Evolutionary conservation across 805 yeast species (phyloP).

Genomic region (Cyberlindnera xylosilytica): DNA sequence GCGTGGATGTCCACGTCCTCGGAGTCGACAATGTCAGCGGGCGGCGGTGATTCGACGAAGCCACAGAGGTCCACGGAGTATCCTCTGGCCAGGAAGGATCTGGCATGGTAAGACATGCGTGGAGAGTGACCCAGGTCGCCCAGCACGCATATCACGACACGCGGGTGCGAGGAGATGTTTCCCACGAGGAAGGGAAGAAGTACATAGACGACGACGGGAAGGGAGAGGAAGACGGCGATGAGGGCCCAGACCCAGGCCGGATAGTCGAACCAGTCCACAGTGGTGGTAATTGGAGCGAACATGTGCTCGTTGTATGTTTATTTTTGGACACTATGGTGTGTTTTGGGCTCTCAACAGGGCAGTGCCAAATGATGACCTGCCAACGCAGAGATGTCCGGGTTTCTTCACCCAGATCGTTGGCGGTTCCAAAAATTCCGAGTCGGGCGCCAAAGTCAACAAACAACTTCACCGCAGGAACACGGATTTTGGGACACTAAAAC

Average conservation of each 20-base stretch:
- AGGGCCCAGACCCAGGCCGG: conserved; percentile 43
- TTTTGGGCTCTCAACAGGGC: too few relatives aligned
- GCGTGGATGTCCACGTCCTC: conserved; percentile 49
- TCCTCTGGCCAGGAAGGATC: conserved; percentile 64
- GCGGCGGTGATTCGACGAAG: conserved; percentile 58
- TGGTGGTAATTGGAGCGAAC: background rate
- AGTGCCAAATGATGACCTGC: too few relatives aligned
- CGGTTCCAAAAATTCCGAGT: too few relatives aligned
- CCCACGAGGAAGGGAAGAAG: conserved; percentile 36
- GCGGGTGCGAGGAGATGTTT: conserved; percentile 37
- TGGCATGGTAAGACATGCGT: conserved; percentile 87
- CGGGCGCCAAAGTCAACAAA: too few relatives aligned
- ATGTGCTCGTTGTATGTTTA: background rate
- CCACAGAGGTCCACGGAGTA: conserved; percentile 84
- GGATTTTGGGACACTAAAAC: too few relatives aligned
- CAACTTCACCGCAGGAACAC: too few relatives aligned
- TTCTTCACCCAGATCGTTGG: too few relatives aligned
- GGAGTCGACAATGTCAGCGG: conserved; percentile 48
- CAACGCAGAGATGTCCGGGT: too few relatives aligned
- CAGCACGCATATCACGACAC: conserved; percentile 75
- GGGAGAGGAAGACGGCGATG: conserved; percentile 40
- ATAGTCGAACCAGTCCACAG: conserved; percentile 24
- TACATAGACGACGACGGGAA: conserved; percentile 34
- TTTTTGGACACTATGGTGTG: too few relatives aligned
- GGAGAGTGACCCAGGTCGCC: conserved; percentile 97